Evolutionary conservation across 169 alveolate species (phyloP).

Genomic region (Cryptosporidium canis): DNA sequence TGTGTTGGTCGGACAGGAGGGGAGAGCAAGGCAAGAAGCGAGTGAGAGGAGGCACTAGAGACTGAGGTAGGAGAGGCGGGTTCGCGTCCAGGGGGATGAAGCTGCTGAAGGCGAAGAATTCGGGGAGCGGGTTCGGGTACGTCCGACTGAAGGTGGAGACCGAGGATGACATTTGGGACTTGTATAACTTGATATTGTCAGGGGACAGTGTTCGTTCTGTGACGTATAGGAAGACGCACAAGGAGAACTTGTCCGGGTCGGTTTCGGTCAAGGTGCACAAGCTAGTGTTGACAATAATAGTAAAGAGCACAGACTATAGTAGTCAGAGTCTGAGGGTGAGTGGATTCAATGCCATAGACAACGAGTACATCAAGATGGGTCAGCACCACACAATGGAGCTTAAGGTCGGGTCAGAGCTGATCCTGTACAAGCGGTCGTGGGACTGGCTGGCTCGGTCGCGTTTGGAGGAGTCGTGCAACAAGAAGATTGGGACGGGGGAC

Average conservation of each 20-base stretch:
- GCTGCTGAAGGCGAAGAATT: slow-evolving; percentile 15
- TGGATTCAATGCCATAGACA: slow-evolving; percentile 67
- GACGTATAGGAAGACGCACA: slow-evolving; percentile 39
- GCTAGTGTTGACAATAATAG: slow-evolving; percentile 33
- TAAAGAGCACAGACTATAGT: slow-evolving; percentile 20
- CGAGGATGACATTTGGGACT: slow-evolving; percentile 56
- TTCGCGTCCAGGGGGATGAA: slow-evolving; percentile 10
- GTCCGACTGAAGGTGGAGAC: slow-evolving; percentile 33
- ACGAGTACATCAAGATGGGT: slow-evolving; percentile 50
- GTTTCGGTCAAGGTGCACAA: slow-evolving; percentile 26
- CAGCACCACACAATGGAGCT: slow-evolving; percentile 69
- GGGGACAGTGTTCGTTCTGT: slow-evolving; percentile 63
- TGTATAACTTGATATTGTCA: slow-evolving; percentile 39
- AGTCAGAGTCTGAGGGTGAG: slow-evolving; percentile 24
- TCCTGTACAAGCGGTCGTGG: slow-evolving; percentile 53
- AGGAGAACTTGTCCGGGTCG: slow-evolving; percentile 29
- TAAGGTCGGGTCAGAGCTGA: slow-evolving; percentile 30
- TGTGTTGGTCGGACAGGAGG: too few species aligned
- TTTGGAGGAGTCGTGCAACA: slow-evolving; percentile 9
- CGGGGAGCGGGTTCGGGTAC: slow-evolving; percentile 58
- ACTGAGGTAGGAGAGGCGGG: background rate
- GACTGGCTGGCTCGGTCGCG: slow-evolving; percentile 53
- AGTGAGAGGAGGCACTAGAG: background rate
- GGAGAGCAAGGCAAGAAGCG: background rate
- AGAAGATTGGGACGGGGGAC: slow-evolving; percentile 5